Base-by-base conservation (phyloP, 352 stramenopile species). In the Globisporangium spinosum region DNA sequence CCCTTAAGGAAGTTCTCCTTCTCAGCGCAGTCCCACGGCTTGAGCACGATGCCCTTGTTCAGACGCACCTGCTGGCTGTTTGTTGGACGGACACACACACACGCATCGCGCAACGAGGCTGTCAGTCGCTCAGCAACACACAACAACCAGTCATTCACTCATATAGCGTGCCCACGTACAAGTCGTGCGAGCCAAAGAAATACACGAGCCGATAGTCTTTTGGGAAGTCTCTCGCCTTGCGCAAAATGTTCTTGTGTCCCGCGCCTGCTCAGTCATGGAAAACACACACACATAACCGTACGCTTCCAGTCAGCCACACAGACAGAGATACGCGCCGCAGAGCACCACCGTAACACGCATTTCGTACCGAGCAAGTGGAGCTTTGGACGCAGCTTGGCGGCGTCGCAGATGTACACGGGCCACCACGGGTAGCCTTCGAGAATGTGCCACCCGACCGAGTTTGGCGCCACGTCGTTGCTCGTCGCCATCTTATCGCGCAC, bases 381-480 rank as follows among this genome's bases (percentile, higher is more conserved):
- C 2, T 82, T 87, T 0, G 78, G 69, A 0, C 87, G 87, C 58
- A 95, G 77, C 75, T 91, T 93, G 43, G 71, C 77, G 55, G 86
- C 76, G 75, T 95, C 87, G 62, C 85, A 94, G 62, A 95, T 78
- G 75, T 90, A 94, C 65, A 94, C 85, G 59, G 87, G 87, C 87
- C 87, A 95, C 87, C 87, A 95, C 8, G 87, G 87, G 72, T 80
- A 93, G 22, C 87, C 87, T 69, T 94, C 85, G 13, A 95, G 78
- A 65, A 95, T 93, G 75, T 90, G 87, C 87, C 87, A 95, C 54
- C 82, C 87, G 47, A 95, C 81, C 6, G 83, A 89, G 72, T 94
- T 91, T 56, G 78, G 74, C 69, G 77, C 49, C 27, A 45, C 54
- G 40, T 53, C 62, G 25, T 38, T 60, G 65, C 53, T 65, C 15